phyloP scores from a whole-genome alignment of 2,329 filamentous ascomycete genomes.

The Endoconidiophora laricicola region DNA sequence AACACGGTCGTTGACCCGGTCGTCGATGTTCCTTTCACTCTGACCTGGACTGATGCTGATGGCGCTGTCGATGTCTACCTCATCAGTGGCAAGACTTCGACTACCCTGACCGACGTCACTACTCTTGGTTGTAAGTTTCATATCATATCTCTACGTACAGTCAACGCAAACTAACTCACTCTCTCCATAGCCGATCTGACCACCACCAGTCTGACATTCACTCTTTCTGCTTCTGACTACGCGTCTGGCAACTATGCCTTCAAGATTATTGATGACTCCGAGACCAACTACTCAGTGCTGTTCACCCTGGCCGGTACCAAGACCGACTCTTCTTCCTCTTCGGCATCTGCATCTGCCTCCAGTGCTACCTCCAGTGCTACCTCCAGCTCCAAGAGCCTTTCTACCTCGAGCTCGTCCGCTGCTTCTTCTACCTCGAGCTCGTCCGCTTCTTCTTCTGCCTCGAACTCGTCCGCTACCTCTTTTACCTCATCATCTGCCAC shows the following conservation, averaged over 20 bases:
- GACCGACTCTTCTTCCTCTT: slow-evolving; percentile 12
- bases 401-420: slow-evolving; percentile 11
- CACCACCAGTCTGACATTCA: slow-evolving; percentile 24
- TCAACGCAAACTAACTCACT: not conserved
- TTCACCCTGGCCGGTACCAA: slow-evolving; percentile 22
- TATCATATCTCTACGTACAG: not conserved
- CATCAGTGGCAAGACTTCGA: slow-evolving; percentile 32
- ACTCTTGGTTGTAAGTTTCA: slow-evolving; percentile 33
- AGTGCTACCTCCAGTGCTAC: slow-evolving; percentile 9
- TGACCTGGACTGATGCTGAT: slow-evolving; percentile 33
- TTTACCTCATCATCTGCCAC: slow-evolving; percentile 3
- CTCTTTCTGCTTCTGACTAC: slow-evolving; percentile 20
- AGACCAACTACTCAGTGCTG: slow-evolving; percentile 28
- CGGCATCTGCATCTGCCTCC: slow-evolving; percentile 1
- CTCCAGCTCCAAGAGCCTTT: slow-evolving; percentile 13
- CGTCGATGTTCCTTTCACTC: slow-evolving; percentile 32
- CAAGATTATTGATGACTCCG: slow-evolving; percentile 25
- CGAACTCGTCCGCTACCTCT: not conserved
- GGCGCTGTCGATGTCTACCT: slow-evolving; percentile 34
- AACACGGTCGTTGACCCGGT: slow-evolving; percentile 34
- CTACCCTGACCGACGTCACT: slow-evolving; percentile 25
- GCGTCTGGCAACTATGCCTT: slow-evolving; percentile 28
- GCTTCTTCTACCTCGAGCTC: slow-evolving; percentile 5
- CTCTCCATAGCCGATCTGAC: slow-evolving; percentile 20
- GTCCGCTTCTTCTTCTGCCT: not conserved